These are phyloP conservation scores for Uronychia binucleata DNA, from an alignment of 73 alveolate species.

Conservation along the genomic window DNA sequence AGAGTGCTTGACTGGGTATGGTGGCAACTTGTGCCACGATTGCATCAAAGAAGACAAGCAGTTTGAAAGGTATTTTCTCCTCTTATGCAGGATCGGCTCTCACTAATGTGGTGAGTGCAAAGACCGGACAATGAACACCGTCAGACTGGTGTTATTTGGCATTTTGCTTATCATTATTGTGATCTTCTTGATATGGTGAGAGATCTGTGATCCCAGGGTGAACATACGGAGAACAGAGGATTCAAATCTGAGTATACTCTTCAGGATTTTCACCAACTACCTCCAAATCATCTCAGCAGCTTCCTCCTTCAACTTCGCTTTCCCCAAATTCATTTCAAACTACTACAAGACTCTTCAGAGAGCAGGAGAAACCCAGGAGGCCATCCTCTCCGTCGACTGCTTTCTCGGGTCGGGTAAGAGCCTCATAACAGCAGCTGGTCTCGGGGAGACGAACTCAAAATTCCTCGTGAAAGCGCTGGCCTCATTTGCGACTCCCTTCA, in stretches of 20 bases:
- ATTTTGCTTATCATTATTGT: background rate
- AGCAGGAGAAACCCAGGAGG: background rate
- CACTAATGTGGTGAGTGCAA: conserved; percentile 36
- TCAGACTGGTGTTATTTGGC: conserved; percentile 1
- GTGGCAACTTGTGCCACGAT: conserved; percentile 25
- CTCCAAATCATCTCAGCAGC: background rate
- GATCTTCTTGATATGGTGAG: conserved; percentile 11
- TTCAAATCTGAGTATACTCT: conserved; percentile 17
- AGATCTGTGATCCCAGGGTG: background rate
- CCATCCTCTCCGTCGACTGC: background rate
- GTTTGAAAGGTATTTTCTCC: conserved; percentile 40
- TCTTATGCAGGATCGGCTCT: no score
- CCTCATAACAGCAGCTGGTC: background rate
- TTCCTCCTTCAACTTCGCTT: background rate
- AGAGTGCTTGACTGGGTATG: conserved; percentile 12
- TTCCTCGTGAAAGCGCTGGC: background rate
- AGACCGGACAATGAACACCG: conserved; percentile 3
- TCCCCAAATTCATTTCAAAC: background rate
- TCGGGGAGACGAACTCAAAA: background rate
- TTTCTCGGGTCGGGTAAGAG: background rate
- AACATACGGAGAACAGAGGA: conserved; percentile 24
- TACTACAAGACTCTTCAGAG: background rate
- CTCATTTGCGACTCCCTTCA: background rate
- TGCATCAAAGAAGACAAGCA: conserved; percentile 3
- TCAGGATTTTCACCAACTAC: conserved; percentile 48